Base-by-base conservation (phyloP, 768 basidiomycete species). In the Naganishia friedmannii region DNA sequence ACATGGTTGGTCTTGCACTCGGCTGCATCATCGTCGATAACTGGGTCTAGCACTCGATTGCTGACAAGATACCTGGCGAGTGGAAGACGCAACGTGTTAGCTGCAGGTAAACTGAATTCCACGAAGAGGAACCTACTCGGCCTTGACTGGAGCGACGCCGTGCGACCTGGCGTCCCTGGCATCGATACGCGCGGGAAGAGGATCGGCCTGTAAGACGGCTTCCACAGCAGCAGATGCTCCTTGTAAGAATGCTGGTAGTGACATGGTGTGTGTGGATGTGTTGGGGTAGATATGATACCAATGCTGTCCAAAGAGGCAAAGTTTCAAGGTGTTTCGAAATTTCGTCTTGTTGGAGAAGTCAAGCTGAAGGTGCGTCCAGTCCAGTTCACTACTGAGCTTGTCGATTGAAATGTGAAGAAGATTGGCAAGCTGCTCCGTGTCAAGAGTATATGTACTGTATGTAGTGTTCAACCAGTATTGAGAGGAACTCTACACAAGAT, bases 131-230 rank as follows among this genome's bases (percentile, higher is more conserved):
- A 72, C 78, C 70, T 55, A 79, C 80, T 81, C 78, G 29, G 77
- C 46, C 57, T 81, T 81, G 75, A 81, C 74, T 8, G 74, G 72
- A 17, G 77, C 80, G 17, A 73, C 72, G 9, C 80, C 78, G 15
- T 73, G 32, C 13, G 46, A 32, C 5, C 69, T 65, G 17, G 72
- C 70, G 17, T 42, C 42, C 42, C 69, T 26, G 34, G 71, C 76
- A 26, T 57, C 57, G 10, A 74, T 37, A 17, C 69, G 60, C 31
- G 19, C 29, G 21, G 57, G 34, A 0, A 37, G 7, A 26, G 48
- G 48, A 26, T 51, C 48, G 6, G 48, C n/a, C 12, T 51, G 48
- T 26, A 51, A 26, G 6, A 51, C 48, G 13, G 48, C n/a, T 26
- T 51, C 48, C 7, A 51, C 34, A 23, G 57, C 29, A 31, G 57